Base-by-base conservation (phyloP, 139 green algal genomes). In the Chlorella ohadii region DNA sequence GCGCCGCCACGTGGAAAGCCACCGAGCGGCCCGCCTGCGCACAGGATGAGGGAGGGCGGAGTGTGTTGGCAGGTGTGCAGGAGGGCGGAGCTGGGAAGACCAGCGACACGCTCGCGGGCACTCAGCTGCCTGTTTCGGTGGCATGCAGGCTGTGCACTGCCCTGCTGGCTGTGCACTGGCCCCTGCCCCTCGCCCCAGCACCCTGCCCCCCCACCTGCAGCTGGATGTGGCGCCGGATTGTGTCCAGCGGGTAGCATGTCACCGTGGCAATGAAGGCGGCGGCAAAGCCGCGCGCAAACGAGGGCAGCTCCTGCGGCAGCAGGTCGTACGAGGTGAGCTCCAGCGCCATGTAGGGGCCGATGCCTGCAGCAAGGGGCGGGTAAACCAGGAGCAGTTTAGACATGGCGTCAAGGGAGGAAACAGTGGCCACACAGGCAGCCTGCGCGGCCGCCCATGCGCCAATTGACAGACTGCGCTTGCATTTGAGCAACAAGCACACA, bases 281-380 rank as follows among this genome's bases (percentile, higher is more conserved):
- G 15, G 78, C 86, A 65, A 96, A 94, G 36, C 92, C 94, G 31
- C 91, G 84, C 38, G 85, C 81, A 73, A 96, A 96, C 41, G 90
- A 86, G 67, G 83, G 83, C 36, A 93, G 71, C 56, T 92, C 70
- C 57, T 92, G 89, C 33, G 89, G 93, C 47, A 95, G 85, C 5
- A 94, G 71, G 85, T 96, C 93, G 76, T 91, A 96, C 55, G 86
- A 79, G 3, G 88, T 87, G 38, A 96, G 88, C 83, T 97, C 94
- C 2, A 97, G 67, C 4, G 92, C 94, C 92, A 96, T 96, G 87
- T 97, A 97, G 20, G 94, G 94, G 0, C 92, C 91, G 68, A 96
- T 96, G 85, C 92, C 91, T 90, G 87, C 70, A 80, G n/a, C 31
- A 56, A n/a, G n/a, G n/a, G n/a, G n/a, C n/a, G n/a, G n/a, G n/a